These are phyloP conservation scores for Arabidopsis hybrid DNA, from an alignment of 441 rosid species.

Conservation along the genomic window DNA sequence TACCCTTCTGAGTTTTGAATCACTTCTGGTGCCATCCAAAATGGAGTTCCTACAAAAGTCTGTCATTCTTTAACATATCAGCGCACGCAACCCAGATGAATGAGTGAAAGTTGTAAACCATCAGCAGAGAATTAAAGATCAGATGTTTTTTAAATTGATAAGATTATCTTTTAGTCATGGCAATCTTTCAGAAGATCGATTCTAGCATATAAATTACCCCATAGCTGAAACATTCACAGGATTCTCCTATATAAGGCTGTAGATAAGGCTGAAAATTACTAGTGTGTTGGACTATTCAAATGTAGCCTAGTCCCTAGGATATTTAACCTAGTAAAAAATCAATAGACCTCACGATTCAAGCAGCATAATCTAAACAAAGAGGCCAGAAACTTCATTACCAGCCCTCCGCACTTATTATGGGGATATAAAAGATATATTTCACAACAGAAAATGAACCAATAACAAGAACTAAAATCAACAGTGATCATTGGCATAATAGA, in stretches of 20 bases:
- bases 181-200: conserved; percentile 4
- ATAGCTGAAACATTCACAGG: conserved; percentile 16
- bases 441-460: conserved; percentile 21
- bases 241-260: neutral
- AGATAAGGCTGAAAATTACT: neutral
- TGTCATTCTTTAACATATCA: conserved; percentile 63
- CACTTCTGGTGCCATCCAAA: conserved; percentile 99
- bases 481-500: conserved; percentile 26
- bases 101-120: conserved; percentile 8
- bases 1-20: conserved; percentile 98
- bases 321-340: neutral
- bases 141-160: conserved; percentile 10
- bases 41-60: conserved; percentile 99
- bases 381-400: conserved; percentile 1
- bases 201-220: neutral
- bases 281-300: neutral
- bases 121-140: conserved; percentile 11
- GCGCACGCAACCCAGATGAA: conserved; percentile 39
- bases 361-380: conserved; percentile 5
- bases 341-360: conserved; percentile 17
- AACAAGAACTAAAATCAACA: conserved; percentile 12
- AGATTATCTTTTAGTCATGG: conserved; percentile 19
- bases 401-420: neutral
- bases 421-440: neutral
- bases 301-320: neutral